Evolutionary conservation across 2,329 filamentous ascomycete genomes (phyloP).

Genomic region (Botrytis elliptica): DNA sequence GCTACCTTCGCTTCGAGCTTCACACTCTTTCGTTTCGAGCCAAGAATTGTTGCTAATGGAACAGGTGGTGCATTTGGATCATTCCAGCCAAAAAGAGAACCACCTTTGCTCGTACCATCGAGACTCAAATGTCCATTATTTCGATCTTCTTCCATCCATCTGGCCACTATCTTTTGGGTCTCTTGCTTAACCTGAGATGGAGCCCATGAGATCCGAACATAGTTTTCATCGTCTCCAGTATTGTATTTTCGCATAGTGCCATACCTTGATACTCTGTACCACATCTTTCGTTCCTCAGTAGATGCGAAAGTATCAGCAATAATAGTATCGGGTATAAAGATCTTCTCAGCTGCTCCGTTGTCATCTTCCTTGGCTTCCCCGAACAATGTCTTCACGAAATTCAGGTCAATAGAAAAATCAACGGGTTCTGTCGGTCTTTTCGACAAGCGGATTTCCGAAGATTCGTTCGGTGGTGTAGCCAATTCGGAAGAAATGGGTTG

Average conservation of each 20-base stretch:
- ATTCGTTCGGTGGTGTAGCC: not conserved
- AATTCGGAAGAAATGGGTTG: not conserved
- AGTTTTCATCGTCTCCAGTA: constrained; percentile 57
- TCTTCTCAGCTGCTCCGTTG: constrained; percentile 29
- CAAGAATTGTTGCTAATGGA: constrained; percentile 43
- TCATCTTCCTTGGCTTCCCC: constrained; percentile 27
- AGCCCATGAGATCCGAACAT: constrained; percentile 57
- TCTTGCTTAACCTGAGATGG: constrained; percentile 54
- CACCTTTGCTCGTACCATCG: constrained; percentile 47
- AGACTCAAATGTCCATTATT: constrained; percentile 52
- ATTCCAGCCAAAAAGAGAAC: constrained; percentile 59
- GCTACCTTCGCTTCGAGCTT: constrained; percentile 22
- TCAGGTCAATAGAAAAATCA: constrained; percentile 32
- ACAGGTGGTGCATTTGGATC: constrained; percentile 53
- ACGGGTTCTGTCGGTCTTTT: constrained; percentile 28
- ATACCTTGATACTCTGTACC: constrained; percentile 63
- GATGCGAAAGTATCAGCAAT: constrained; percentile 51
- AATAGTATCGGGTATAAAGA: constrained; percentile 34
- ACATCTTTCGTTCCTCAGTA: constrained; percentile 59
- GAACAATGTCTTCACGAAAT: constrained; percentile 35
- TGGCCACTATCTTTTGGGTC: constrained; percentile 57
- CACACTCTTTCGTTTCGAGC: constrained; percentile 26
- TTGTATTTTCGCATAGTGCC: constrained; percentile 59
- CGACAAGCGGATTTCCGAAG: not conserved
- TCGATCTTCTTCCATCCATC: constrained; percentile 66